Base-by-base conservation (phyloP, 768 basidiomycete species). In the Floccularia luteovirens region DNA sequence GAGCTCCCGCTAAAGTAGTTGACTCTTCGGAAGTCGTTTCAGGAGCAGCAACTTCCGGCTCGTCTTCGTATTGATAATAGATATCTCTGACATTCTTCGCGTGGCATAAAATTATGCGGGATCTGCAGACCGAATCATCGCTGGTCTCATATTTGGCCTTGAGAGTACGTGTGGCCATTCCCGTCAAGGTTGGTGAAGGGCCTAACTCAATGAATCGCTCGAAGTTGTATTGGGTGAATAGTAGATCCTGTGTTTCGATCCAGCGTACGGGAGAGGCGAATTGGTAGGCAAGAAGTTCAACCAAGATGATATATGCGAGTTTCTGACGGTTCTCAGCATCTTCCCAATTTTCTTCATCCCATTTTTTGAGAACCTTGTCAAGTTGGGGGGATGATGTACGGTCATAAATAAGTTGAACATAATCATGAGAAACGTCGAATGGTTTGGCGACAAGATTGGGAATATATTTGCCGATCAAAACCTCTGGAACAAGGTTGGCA, bases 221-320 rank as follows among this genome's bases (percentile, higher is more conserved):
- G 53, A 96, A 96, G 32, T 71, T 69, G 70, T 79, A 96, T 6
- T 79, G 62, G 7, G 72, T 75, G 70, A 99, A 99, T 42, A 99
- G 74, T 19, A 87, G 74, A 54, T 99, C 96, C 57, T 99, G 96
- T 0, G 94, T 99, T 67, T 98, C 89, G 52, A 99, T 99, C 96
- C 96, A 99, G 36, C 93, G 86, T 14, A 99, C 94, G 5, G 96
- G 93, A 1, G 94, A 98, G 0, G 94, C 93, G 52, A 94, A 98
- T 58, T 99, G 96, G 57, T 99, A 99, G 11, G 96, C 90, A 36
- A 99, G 73, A 33, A 98, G 77, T 57, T 99, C 96, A 46, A 98
- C 92, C 43, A 99, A 80, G 55, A 97, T 93, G 50, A 82, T 84
- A 58, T 98, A 99, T 0, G 96, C 92, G 34, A 99, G 75, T 53